Conservation (phyloP, 2,329 filamentous ascomycete species). For the Paracoccidioides lutzii region DNA sequence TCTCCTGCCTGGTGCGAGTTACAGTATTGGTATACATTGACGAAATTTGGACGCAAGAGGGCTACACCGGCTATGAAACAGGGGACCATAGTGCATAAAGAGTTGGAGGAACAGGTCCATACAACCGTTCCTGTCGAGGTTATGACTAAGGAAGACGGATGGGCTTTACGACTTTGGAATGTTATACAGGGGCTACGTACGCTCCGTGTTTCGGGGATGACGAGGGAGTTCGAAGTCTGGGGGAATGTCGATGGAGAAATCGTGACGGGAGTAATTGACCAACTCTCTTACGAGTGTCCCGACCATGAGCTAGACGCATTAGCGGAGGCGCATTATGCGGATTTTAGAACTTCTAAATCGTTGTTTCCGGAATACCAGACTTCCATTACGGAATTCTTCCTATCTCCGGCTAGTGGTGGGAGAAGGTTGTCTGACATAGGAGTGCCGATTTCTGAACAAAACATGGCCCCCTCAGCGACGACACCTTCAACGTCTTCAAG, state of each 20-base stretch:
- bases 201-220: conserved; percentile 55
- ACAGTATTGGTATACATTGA: conserved; percentile 81
- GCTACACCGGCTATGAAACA: conserved; percentile 71
- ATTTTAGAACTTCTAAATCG: conserved; percentile 23
- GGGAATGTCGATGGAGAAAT: conserved; percentile 69
- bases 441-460: conserved; percentile 11
- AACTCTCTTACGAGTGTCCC: conserved; percentile 64
- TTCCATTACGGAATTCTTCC: conserved; percentile 33
- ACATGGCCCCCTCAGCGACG: neutral
- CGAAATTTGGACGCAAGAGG: conserved; percentile 60
- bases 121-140: conserved; percentile 60
- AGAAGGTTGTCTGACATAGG: conserved; percentile 23
- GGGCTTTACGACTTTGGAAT: conserved; percentile 81
- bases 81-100: conserved; percentile 67
- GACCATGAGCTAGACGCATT: conserved; percentile 56
- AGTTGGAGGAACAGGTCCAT: conserved; percentile 75
- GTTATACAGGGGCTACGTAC: conserved; percentile 72
- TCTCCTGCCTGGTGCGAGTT: conserved; percentile 92
- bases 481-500: conserved; percentile 8
- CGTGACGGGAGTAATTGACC: conserved; percentile 82
- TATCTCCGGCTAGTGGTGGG: conserved; percentile 25
- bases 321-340: conserved; percentile 32
- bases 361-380: conserved; percentile 33
- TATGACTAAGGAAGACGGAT: conserved; percentile 63
- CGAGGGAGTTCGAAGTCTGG: conserved; percentile 72